Percentiles rank a stretch among this genome's conserved stretches.
Evolutionary conservation across 495 filamentous ascomycete genomes (phyloP).

Genomic region (Podospora australis): DNA sequence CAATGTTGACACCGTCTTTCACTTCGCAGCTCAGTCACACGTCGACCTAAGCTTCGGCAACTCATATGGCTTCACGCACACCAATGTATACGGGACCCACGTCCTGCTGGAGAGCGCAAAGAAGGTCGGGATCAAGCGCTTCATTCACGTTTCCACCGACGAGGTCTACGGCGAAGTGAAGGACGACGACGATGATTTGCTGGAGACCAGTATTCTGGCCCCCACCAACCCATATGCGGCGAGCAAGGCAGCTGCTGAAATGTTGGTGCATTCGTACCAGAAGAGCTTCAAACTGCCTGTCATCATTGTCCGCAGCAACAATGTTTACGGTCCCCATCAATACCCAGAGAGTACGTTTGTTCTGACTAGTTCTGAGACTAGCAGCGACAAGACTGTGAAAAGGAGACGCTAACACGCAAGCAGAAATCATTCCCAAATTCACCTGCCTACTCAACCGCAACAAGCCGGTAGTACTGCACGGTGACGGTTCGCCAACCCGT

Average conservation of each 20-base stretch:
- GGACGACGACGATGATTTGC: slow-evolving; percentile 53
- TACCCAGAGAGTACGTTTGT: slow-evolving; percentile 63
- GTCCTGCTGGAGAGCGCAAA: slow-evolving; percentile 62
- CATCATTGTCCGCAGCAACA: slow-evolving; percentile 69
- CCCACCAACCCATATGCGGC: slow-evolving; percentile 76
- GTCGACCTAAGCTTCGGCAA: slow-evolving; percentile 68
- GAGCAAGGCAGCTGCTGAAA: slow-evolving; percentile 72
- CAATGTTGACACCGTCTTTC: slow-evolving; percentile 67
- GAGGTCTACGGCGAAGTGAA: slow-evolving; percentile 72
- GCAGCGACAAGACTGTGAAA: not conserved
- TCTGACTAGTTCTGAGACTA: not conserved
- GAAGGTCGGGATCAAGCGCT: slow-evolving; percentile 54
- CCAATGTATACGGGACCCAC: slow-evolving; percentile 69
- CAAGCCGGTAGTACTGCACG: slow-evolving; percentile 59
- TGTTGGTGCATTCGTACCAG: slow-evolving; percentile 69
- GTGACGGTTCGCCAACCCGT: slow-evolving; percentile 58
- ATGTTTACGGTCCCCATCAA: slow-evolving; percentile 74
- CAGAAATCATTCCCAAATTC: slow-evolving; percentile 75
- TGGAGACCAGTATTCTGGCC: slow-evolving; percentile 54
- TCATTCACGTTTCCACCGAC: slow-evolving; percentile 70
- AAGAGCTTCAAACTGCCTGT: slow-evolving; percentile 65
- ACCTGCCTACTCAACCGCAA: slow-evolving; percentile 52
- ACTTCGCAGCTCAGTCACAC: slow-evolving; percentile 71
- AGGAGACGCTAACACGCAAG: not conserved
- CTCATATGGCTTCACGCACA: slow-evolving; percentile 62